Evolutionary conservation across 23 red algal species (phyloP), one percentile per base, ranked within the genome.

Genomic region (Agarophyton chilense): DNA sequence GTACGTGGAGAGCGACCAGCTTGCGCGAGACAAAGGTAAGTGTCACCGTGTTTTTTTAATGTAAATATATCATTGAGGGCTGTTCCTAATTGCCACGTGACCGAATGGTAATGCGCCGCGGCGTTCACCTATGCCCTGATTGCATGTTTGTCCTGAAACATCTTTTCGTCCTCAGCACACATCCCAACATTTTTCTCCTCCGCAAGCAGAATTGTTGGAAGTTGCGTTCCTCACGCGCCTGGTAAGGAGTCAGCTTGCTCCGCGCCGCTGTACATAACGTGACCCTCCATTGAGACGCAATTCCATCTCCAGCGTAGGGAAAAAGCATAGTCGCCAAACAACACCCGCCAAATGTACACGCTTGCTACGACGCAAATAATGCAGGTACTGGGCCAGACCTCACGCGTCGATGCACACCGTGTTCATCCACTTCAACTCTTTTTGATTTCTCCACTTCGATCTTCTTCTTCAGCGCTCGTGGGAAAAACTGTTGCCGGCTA

Each of bases 401-500:
- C 64, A 70, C 40, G 13, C 34, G 64, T 17, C 64, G 64, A 70
- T 17, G 34, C 4, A 40, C 34, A 2, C 64, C 64, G 64, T 70
- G 64, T 70, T 70, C 64, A 42, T 70, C 64, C 64, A 70, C 34
- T 33, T 70, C 4, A 0, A 70, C 34, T 42, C 19, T 70, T 33
- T 70, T 70, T 1, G 64, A 70, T 33, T 70, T 70, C 19, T 14
- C 64, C 36, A 70, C 18, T 38, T 85, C 81, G 21, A 85, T 52
- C 32, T 85, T 85, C 36, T 68, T 63, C 62, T 57, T 63, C n/a
- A 85, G 61, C 41, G 81, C 81, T 21, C 81, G 57, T 29, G 81
- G 81, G 81, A 85, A 85, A 51, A 85, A 85, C 24, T 85, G 81
- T 52, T 85, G 17, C n/a, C 81, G 39, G n/a, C 81, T 85, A 52